Base-by-base conservation (phyloP, 2,329 filamentous ascomycete species). In the Microsporum ferrugineum region DNA sequence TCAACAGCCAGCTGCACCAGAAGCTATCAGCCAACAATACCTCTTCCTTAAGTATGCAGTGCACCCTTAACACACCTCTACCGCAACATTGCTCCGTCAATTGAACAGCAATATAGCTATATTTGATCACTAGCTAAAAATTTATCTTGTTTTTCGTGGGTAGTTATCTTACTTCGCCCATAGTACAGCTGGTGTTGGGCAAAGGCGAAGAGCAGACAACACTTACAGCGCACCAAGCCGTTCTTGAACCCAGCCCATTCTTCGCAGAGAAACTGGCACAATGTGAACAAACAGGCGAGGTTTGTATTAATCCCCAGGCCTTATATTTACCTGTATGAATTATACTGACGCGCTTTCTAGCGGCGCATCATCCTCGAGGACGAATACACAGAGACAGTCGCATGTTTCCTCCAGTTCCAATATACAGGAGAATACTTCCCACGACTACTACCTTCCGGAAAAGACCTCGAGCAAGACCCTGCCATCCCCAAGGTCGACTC, bases 371-470 rank as follows among this genome's bases (percentile, higher is more conserved):
- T 86, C 62, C 85, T 95, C 29, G 70, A 79, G 1, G 76, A 81
- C 65, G 87, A 89, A 67, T 82, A 89, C 67, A 74, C 88, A 53
- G 86, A 89, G 65, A 86, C 88, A 27, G 85, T 89, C 60, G 86
- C 87, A 63, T 89, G 85, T 72, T 89, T 91, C 67, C 82, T 94
- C 67, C 88, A 94, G 72, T 95, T 84, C 72, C 84, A 92, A 59
- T 95, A 95, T 76, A 91, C 88, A 0, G 83, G 83, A 71, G 88
- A 95, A 76, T 94, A 96, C 80, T 95, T 92, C 76, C 89, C 90
- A 8, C 76, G 77, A 81, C 81, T 67, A 33, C 83, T 85, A 12
- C 39, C 39, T 68, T 71, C 86, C 59, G 81, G 86, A 68, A 85
- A 84, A 49, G 76, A 80, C 33, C 83, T 95, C 53, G 89, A 95